Percentiles rank a stretch among this genome's conserved stretches.
Evolutionary conservation across 257 asterid species (phyloP).

Genomic region (Orobanche coerulescens): DNA sequence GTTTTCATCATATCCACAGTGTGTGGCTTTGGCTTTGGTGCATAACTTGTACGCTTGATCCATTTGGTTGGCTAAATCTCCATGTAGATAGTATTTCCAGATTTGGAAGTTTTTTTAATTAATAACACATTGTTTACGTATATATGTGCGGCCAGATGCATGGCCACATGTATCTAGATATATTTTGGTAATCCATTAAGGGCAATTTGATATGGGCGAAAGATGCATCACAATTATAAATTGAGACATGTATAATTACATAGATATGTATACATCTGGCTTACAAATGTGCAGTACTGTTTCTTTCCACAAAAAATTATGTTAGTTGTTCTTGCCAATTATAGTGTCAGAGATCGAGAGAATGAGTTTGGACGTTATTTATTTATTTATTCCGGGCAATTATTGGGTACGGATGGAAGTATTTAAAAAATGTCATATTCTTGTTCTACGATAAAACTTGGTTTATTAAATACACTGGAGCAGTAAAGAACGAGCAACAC

Average conservation of each 20-base stretch:
- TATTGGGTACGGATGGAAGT: no score
- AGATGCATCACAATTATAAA: no score
- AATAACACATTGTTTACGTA: background rate
- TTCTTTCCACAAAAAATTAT: background rate
- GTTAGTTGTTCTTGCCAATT: background rate
- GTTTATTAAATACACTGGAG: no score
- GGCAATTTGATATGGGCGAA: background rate
- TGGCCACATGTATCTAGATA: background rate
- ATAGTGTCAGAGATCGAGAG: background rate
- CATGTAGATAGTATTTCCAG: no score
- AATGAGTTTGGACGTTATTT: background rate
- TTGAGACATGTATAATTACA: background rate
- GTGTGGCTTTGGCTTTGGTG: constrained; percentile 8
- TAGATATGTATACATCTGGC: background rate
- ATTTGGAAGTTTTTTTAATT: no score
- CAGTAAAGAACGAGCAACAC: no score
- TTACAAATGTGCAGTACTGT: background rate
- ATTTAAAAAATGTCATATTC: no score
- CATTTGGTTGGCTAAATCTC: no score
- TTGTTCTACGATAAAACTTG: no score
- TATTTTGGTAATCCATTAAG: background rate
- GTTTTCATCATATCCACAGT: constrained; percentile 11
- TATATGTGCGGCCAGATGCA: background rate
- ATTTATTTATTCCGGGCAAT: background rate
- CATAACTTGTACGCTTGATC: no score